phyloP scores from a whole-genome alignment of 2,329 filamentous ascomycete genomes.

The Drechslerella stenobrocha region DNA sequence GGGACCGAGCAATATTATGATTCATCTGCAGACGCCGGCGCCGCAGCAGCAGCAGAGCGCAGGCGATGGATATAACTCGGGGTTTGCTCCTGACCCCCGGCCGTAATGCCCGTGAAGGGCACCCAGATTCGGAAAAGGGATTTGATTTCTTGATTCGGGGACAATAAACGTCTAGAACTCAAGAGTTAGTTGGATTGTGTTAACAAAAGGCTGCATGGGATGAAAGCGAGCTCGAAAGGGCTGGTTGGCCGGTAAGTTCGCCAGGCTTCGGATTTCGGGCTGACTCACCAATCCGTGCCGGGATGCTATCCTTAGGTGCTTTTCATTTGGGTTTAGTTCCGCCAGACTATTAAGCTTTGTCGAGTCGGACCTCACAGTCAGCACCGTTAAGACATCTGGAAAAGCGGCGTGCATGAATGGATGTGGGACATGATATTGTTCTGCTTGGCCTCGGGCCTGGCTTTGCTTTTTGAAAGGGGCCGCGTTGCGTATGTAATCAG shows the following conservation, averaged over 20 bases:
- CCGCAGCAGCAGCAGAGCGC: slow-evolving; percentile 17
- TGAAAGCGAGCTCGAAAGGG: slow-evolving; percentile 3
- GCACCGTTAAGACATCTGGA: too few species aligned
- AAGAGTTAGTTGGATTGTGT: not conserved
- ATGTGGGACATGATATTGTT: not conserved
- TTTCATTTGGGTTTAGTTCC: too few species aligned
- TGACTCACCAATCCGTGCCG: slow-evolving; percentile 6
- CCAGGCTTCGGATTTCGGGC: not conserved
- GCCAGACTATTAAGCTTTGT: too few species aligned
- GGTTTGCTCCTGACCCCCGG: too few species aligned
- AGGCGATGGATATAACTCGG: slow-evolving; percentile 44
- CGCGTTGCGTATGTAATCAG: slow-evolving; percentile 48
- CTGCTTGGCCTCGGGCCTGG: not conserved
- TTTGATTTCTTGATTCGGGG: slow-evolving; percentile 40
- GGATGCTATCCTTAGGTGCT: too few species aligned
- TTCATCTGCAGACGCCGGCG: slow-evolving; percentile 35
- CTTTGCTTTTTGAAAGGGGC: slow-evolving; percentile 7
- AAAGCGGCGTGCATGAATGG: not conserved
- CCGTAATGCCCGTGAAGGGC: too few species aligned
- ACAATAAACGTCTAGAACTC: slow-evolving; percentile 2
- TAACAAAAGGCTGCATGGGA: not conserved
- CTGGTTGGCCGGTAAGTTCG: not conserved
- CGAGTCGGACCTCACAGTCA: too few species aligned
- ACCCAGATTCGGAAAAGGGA: slow-evolving; percentile 22
- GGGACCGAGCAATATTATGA: slow-evolving; percentile 31